Evolutionary conservation across 2,329 filamentous ascomycete genomes (phyloP).

Genomic region (Simplicillium sp.): DNA sequence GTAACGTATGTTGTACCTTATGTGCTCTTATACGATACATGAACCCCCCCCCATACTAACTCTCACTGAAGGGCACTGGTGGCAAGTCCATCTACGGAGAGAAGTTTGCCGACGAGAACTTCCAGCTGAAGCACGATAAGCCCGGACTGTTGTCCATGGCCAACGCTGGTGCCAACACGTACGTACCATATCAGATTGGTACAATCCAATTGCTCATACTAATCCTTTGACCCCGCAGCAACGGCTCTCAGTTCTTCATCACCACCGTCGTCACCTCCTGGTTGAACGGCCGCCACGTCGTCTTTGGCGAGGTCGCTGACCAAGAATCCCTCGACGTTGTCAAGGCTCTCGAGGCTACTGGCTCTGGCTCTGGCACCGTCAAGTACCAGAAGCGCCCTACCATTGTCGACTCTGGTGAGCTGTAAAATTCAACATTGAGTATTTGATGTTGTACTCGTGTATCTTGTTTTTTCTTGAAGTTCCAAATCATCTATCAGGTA

Average conservation of each 20-base stretch:
- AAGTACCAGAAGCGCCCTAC: conserved; percentile 48
- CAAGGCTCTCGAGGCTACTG: conserved; percentile 52
- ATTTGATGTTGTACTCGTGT: conserved; percentile 8
- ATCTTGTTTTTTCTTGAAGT: conserved; percentile 5
- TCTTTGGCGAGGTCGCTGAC: conserved; percentile 66
- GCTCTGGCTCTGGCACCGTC: conserved; percentile 43
- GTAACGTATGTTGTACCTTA: conserved; percentile 57
- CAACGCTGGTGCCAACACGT: conserved; percentile 92
- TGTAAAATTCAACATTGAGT: conserved; percentile 23
- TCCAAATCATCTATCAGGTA: too few species aligned
- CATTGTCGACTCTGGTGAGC: conserved; percentile 44
- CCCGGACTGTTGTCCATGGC: conserved; percentile 88
- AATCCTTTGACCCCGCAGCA: conserved; percentile 50
- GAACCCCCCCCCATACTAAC: conserved; percentile 9
- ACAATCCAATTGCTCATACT: conserved; percentile 6
- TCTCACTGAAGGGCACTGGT: conserved; percentile 60
- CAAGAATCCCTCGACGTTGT: conserved; percentile 40
- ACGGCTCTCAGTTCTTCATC: conserved; percentile 97
- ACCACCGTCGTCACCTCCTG: conserved; percentile 88
- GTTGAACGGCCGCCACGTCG: conserved; percentile 74
- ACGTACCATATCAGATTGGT: conserved; percentile 20
- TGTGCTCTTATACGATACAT: not conserved
- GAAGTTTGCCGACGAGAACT: conserved; percentile 94
- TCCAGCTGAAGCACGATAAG: conserved; percentile 61
- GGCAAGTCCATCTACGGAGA: conserved; percentile 93